These are phyloP conservation scores for Emmonsiellopsis sp. DNA, from an alignment of 2,329 filamentous ascomycete species.

Conservation along the genomic window DNA sequence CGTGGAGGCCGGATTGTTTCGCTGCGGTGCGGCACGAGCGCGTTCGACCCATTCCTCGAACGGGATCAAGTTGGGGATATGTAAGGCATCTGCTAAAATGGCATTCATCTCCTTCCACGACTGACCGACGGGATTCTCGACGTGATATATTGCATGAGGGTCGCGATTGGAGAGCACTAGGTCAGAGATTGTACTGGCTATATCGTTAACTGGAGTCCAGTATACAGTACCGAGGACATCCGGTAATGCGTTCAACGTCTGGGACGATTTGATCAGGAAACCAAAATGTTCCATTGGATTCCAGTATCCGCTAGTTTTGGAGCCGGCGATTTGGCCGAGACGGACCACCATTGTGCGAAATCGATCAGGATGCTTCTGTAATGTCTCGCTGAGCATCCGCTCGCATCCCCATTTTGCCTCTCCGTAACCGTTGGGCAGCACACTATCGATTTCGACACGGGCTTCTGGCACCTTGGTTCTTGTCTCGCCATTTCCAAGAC, in stretches of 20 bases:
- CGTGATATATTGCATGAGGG: constrained; percentile 33
- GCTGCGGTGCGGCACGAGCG: constrained; percentile 20
- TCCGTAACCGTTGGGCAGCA: constrained; percentile 42
- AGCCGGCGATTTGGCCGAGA: constrained; percentile 47
- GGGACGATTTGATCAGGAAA: constrained; percentile 43
- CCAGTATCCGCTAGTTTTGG: constrained; percentile 44
- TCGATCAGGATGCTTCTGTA: constrained; percentile 32
- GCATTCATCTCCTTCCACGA: constrained; percentile 30
- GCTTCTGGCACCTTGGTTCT: constrained; percentile 36
- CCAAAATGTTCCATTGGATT: constrained; percentile 45
- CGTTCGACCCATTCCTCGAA: constrained; percentile 34
- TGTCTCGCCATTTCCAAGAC: constrained; percentile 12
- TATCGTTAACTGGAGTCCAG: constrained; percentile 41
- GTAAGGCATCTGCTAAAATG: constrained; percentile 26
- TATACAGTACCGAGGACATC: constrained; percentile 31
- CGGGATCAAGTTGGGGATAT: constrained; percentile 27
- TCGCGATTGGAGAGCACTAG: constrained; percentile 18
- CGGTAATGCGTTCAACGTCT: constrained; percentile 37
- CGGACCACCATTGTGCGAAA: constrained; percentile 40
- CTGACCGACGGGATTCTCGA: constrained; percentile 39
- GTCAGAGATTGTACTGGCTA: constrained; percentile 27
- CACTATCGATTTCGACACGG: constrained; percentile 28
- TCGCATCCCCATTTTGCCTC: constrained; percentile 47
- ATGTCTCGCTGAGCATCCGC: constrained; percentile 40
- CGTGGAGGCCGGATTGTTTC: constrained; percentile 22